A percentile compares a stretch with the other conserved stretches of the same genome.
Conservation (phyloP, 345 rosid genomes). For the Chamaenerion angustifolium region DNA sequence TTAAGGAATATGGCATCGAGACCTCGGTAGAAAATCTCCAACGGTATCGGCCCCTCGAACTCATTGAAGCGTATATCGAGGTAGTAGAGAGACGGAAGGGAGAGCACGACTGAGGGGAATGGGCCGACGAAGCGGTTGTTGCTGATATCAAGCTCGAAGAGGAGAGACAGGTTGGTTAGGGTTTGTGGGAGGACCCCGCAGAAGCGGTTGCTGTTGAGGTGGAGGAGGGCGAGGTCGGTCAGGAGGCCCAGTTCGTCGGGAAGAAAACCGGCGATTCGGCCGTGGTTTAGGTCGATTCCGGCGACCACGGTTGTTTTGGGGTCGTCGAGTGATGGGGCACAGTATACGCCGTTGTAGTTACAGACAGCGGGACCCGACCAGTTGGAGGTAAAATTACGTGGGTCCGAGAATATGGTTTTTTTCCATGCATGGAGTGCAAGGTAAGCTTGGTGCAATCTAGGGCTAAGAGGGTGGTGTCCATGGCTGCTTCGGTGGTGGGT, state of each 20-base stretch:
- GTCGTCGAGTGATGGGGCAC: constrained; percentile 41
- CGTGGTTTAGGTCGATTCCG: constrained; percentile 61
- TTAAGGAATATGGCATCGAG: constrained; percentile 83
- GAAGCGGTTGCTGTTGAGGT: constrained; percentile 69
- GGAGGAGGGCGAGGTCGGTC: constrained; percentile 58
- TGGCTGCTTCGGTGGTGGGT: constrained; percentile 21
- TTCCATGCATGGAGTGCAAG: constrained; percentile 67
- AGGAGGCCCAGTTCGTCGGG: constrained; percentile 72
- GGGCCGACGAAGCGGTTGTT: constrained; percentile 82
- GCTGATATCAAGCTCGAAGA: constrained; percentile 76
- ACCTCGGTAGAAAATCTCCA: constrained; percentile 41
- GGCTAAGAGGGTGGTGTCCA: constrained; percentile 24
- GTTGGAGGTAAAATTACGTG: constrained; percentile 49
- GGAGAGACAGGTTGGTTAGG: constrained; percentile 45
- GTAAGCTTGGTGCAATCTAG: constrained; percentile 58
- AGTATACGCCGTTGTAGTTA: constrained; percentile 50
- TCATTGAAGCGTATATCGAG: constrained; percentile 80
- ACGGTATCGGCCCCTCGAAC: constrained; percentile 72
- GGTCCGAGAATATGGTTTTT: constrained; percentile 71
- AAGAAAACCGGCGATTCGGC: constrained; percentile 66
- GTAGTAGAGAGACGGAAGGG: constrained; percentile 40
- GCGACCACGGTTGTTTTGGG: constrained; percentile 40
- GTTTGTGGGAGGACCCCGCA: constrained; percentile 70
- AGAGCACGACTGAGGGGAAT: constrained; percentile 56
- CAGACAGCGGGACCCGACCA: constrained; percentile 76